These are phyloP conservation scores for Umbelopsis sp. DNA, from an alignment of 371 early-diverging fungal species.

Conservation along the genomic window DNA sequence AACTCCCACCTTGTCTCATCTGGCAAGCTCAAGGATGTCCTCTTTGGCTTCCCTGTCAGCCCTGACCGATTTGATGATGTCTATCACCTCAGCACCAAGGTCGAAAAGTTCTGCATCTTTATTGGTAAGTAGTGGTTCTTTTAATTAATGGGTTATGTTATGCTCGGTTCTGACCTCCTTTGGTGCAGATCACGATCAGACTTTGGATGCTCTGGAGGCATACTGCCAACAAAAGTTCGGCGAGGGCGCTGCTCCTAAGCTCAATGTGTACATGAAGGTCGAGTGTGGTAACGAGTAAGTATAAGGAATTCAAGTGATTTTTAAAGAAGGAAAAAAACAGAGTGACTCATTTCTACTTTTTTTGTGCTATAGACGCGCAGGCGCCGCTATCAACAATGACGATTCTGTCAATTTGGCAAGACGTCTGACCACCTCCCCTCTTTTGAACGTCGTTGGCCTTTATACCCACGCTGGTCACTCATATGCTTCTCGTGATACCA, in stretches of 20 bases:
- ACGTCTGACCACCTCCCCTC: slow-evolving; percentile 32
- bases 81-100: slow-evolving; percentile 27
- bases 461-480: slow-evolving; percentile 53
- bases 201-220: slow-evolving; percentile 42
- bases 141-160: background rate
- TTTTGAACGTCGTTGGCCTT: slow-evolving; percentile 35
- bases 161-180: background rate
- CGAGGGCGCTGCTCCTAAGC: slow-evolving; percentile 15
- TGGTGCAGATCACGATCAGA: slow-evolving; percentile 33
- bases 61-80: slow-evolving; percentile 42
- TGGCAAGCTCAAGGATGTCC: slow-evolving; percentile 37
- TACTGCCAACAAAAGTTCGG: slow-evolving; percentile 23
- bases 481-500: slow-evolving; percentile 33
- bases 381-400: slow-evolving; percentile 34
- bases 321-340: too few species aligned
- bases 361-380: slow-evolving; percentile 38
- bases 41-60: slow-evolving; percentile 46
- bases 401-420: slow-evolving; percentile 35
- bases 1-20: slow-evolving; percentile 29
- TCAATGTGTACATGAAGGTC: slow-evolving; percentile 41
- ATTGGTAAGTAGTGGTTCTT: slow-evolving; percentile 31
- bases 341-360: background rate
- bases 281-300: slow-evolving; percentile 50
- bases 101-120: slow-evolving; percentile 39
- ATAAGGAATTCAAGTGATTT: too few species aligned